Percentiles rank a stretch among this genome's conserved stretches.
Conservation (phyloP, 495 filamentous ascomycete species). For the Darksidea phi region DNA sequence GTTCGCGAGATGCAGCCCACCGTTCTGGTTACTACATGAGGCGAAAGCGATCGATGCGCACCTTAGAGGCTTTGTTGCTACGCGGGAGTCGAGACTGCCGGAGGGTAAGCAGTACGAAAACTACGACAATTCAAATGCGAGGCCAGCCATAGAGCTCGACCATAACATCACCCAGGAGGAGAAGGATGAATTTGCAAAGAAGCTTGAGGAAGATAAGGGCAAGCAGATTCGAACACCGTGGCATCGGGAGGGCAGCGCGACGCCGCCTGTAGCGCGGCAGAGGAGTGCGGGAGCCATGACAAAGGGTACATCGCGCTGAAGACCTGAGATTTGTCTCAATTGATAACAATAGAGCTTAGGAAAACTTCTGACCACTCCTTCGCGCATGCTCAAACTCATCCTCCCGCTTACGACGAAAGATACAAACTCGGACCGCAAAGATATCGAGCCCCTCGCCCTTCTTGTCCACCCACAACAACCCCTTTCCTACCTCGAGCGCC, state of each 20-base stretch:
- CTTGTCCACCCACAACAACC: conserved; percentile 91
- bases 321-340: neutral
- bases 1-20: neutral
- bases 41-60: neutral
- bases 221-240: conserved; percentile 60
- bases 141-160: conserved; percentile 39
- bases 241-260: conserved; percentile 66
- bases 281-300: conserved; percentile 56
- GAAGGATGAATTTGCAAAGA: conserved; percentile 43
- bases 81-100: neutral
- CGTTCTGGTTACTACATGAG: neutral
- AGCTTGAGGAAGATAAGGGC: conserved; percentile 50
- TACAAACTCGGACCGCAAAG: conserved; percentile 58
- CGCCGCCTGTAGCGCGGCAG: conserved; percentile 53
- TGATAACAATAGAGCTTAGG: conserved; percentile 49
- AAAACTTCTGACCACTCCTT: conserved; percentile 87
- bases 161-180: conserved; percentile 43
- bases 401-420: conserved; percentile 69
- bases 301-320: conserved; percentile 53
- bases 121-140: conserved; percentile 31
- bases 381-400: conserved; percentile 83
- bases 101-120: neutral
- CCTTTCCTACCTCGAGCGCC: conserved; percentile 83
- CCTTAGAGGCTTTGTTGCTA: conserved; percentile 2
- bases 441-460: conserved; percentile 79